Percentiles rank a stretch among this genome's conserved stretches.
phyloP scores from a whole-genome alignment of 2,329 filamentous ascomycete genomes.

The Pestalotiopsis sp. region DNA sequence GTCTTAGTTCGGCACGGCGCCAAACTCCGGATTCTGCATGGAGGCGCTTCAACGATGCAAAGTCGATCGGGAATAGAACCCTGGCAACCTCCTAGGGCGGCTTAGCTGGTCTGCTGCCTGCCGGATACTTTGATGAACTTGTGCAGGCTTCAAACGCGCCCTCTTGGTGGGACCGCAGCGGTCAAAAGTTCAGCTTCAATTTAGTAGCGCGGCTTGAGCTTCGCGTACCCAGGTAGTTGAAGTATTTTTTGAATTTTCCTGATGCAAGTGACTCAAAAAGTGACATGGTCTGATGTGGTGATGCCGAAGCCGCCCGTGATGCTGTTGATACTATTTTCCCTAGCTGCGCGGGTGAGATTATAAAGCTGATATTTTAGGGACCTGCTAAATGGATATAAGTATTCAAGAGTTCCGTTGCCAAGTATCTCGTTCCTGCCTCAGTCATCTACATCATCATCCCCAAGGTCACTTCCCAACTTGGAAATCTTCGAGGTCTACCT shows the following conservation, averaged over 20 bases:
- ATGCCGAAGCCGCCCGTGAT: constrained; percentile 2
- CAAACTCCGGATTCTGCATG: background rate
- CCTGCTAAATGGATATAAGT: background rate
- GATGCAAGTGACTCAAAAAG: background rate
- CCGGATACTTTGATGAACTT: background rate
- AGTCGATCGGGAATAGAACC: background rate
- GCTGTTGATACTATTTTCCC: background rate
- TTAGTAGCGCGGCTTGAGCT: background rate
- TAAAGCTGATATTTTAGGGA: background rate
- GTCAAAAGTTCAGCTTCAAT: background rate
- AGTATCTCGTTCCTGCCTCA: background rate
- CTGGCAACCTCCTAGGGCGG: background rate
- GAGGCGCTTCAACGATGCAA: background rate
- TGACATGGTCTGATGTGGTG: background rate
- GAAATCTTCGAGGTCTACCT: background rate
- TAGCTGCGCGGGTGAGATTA: background rate
- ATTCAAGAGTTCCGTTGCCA: background rate
- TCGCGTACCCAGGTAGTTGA: background rate
- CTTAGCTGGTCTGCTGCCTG: background rate
- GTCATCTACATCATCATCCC: background rate
- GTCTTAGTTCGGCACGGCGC: background rate
- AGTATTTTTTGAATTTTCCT: background rate
- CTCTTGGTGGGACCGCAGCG: constrained; percentile 5
- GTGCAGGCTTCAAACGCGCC: background rate
- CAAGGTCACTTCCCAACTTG: background rate